A percentile compares a stretch with the other conserved stretches of the same genome.
Evolutionary conservation across 768 basidiomycete species (phyloP).

Genomic region (Boletus huronensis): DNA sequence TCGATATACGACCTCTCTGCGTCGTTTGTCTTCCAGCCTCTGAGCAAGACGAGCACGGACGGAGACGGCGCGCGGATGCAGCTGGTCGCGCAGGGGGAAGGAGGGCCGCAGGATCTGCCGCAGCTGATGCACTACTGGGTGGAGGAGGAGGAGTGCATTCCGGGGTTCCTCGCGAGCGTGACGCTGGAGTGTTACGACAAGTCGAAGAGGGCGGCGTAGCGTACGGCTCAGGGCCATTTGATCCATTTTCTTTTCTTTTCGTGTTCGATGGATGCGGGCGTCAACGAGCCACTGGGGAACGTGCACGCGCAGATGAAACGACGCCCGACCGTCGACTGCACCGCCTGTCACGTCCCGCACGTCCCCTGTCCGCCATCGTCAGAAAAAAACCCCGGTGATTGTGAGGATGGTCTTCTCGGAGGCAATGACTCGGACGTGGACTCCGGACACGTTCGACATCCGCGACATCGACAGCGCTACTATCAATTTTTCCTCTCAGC

Average conservation of each 20-base stretch:
- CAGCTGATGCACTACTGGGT: conserved; percentile 85
- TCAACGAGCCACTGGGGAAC: too few relatives aligned
- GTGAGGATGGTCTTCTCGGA: too few relatives aligned
- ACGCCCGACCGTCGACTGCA: background rate
- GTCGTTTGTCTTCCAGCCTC: conserved; percentile 82
- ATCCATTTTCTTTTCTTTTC: too few relatives aligned
- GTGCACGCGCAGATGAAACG: too few relatives aligned
- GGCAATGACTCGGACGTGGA: too few relatives aligned
- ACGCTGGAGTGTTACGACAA: conserved; percentile 87
- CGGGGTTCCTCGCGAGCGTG: conserved; percentile 85
- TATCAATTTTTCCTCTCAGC: too few relatives aligned
- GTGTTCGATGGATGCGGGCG: too few relatives aligned
- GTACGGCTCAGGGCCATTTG: too few relatives aligned
- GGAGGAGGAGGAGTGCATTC: conserved; percentile 78
- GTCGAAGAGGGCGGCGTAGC: conserved; percentile 55
- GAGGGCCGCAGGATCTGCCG: conserved; percentile 69
- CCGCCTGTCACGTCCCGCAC: conserved; percentile 6
- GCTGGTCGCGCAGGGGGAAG: conserved; percentile 69
- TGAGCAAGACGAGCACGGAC: conserved; percentile 35
- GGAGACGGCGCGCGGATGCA: conserved; percentile 57
- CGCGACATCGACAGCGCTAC: too few relatives aligned
- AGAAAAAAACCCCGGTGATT: too few relatives aligned
- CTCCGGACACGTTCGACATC: too few relatives aligned
- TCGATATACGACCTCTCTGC: conserved; percentile 86
- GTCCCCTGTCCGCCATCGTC: conserved; percentile 13